A percentile compares a stretch with the other conserved stretches of the same genome.
Conservation (phyloP, 73 alveolate species). For the Tetrahymena elliotti region DNA sequence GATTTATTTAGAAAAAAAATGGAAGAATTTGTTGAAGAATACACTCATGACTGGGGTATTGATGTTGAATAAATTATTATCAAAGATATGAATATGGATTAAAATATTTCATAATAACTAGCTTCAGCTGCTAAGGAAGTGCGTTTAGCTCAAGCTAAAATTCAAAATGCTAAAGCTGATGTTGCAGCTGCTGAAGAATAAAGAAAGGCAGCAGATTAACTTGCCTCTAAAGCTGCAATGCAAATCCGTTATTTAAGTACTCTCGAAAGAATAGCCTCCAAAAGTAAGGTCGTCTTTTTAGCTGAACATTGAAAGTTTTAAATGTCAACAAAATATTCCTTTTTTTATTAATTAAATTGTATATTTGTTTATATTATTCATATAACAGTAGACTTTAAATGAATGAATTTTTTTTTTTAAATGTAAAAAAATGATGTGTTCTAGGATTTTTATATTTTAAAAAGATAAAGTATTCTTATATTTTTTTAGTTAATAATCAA, state of each 20-base stretch:
- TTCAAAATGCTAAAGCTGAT: slow-evolving; percentile 23
- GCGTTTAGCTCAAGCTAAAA: slow-evolving; percentile 30
- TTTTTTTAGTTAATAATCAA: no score
- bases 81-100: slow-evolving; percentile 9
- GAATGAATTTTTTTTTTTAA: no score
- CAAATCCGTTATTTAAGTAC: slow-evolving; percentile 20
- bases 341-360: no score
- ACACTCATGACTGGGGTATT: slow-evolving; percentile 32
- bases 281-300: neutral
- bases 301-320: neutral
- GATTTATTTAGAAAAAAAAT: neutral
- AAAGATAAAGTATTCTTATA: no score
- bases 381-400: no score
- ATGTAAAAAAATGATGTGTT: no score
- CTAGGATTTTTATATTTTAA: no score
- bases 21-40: slow-evolving; percentile 4
- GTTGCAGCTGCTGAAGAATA: slow-evolving; percentile 34
- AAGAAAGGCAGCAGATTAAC: slow-evolving; percentile 29
- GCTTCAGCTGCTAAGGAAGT: slow-evolving; percentile 38
- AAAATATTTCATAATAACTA: slow-evolving; percentile 1
- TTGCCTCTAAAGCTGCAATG: slow-evolving; percentile 25
- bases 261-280: neutral
- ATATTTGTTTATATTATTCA: no score
- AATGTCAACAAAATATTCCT: no score
- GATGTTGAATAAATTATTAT: slow-evolving; percentile 24